Conservation (phyloP, 306 rosid genomes). For the Leucaena leucocephala region DNA sequence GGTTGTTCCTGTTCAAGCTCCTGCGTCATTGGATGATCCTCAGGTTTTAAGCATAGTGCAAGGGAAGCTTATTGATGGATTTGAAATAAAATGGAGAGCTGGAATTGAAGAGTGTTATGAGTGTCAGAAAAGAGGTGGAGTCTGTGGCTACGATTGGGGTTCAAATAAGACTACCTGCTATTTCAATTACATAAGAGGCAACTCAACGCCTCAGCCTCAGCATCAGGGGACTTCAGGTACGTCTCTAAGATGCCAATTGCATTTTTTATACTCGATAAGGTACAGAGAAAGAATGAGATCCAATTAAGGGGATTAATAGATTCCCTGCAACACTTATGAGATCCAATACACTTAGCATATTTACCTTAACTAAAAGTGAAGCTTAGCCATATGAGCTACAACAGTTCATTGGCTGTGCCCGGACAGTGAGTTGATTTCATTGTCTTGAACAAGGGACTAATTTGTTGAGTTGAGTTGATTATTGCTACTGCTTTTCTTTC, state of each 20-base stretch:
- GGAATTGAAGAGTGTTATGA: slow-evolving; percentile 35
- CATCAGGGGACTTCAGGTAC: too few relatives aligned
- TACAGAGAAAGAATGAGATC: not conserved
- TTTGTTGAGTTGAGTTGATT: not conserved
- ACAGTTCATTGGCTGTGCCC: not conserved
- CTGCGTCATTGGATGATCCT: fast-evolving
- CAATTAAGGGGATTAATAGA: too few relatives aligned
- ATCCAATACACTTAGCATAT: too few relatives aligned
- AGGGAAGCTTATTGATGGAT: slow-evolving; percentile 25
- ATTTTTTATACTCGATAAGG: not conserved
- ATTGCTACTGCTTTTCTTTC: not conserved
- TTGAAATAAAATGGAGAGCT: slow-evolving; percentile 40
- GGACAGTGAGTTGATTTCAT: not conserved
- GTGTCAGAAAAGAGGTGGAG: slow-evolving; percentile 34
- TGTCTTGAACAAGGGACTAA: not conserved
- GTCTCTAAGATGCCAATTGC: too few relatives aligned
- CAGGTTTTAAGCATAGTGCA: not conserved
- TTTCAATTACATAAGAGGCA: not conserved
- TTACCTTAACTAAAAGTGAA: not conserved
- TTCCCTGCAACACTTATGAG: too few relatives aligned
- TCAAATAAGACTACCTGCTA: slow-evolving; percentile 38
- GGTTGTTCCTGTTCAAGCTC: slow-evolving; percentile 32
- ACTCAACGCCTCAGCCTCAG: too few relatives aligned
- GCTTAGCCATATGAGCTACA: not conserved
- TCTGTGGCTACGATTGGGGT: slow-evolving; percentile 42